Evolutionary conservation across 177 flowering plant species (phyloP), one percentile per base, ranked within the genome.

Genomic region (Telopea speciosissima): DNA sequence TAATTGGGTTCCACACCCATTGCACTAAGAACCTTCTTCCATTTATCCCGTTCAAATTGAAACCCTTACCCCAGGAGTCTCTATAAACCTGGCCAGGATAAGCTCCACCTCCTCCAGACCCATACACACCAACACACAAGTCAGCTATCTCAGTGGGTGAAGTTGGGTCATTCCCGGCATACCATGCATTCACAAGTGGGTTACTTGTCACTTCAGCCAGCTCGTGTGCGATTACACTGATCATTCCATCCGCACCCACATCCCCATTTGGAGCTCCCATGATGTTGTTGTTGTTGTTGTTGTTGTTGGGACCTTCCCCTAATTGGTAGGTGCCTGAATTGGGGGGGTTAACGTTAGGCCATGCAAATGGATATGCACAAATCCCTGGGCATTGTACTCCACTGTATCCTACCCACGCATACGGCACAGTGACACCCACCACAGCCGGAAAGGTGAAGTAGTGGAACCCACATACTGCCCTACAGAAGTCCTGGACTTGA

Each of bases 181-280:
- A 87, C 93, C 91, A 89, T 0, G 86, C 91, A 62, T 84, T 87
- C 75, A 83, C 78, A 7, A 89, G 76, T 21, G 93, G 93, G 49
- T 89, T 82, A 0, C 78, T 81, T 13, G 88, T 72, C 66, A 79
- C 78, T 63, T 89, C 91, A 0, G 93, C 93, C 5, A 89, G 76
- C 74, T 89, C 93, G 59, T 89, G 93, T 13, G 82, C 93, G 0
- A 89, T 82, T 71, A 89, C 93, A 67, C 88, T 89, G 24, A 89
- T 77, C 90, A 88, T 88, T 24, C 90, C 90, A 66, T 88, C 92
- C 0, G 28, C 81, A 13, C 87, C 92, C 5, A 73, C 75, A 65
- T 89, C 89, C 14, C 85, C 86, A 22, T 89, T 89, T 4, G 93
- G 93, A 0, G 93, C 67, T 0, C 75, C 68, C 84, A 88, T 69